Percentiles rank a stretch among this genome's conserved stretches.
phyloP scores from a whole-genome alignment of 257 asterid genomes.

The Salvia miltiorrhiza region DNA sequence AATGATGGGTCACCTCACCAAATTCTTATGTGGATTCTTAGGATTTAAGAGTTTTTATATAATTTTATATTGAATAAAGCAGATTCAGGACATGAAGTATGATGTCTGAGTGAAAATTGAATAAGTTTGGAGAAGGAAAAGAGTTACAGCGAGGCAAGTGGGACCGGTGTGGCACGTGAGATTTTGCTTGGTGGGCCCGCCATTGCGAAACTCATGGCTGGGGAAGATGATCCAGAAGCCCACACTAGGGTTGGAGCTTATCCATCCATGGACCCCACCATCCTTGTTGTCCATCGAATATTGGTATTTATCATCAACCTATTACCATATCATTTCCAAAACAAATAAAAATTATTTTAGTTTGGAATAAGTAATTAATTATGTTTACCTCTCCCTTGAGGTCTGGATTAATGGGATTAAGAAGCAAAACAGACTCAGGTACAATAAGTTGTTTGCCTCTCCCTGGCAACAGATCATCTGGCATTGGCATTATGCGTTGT shows the following conservation, averaged over 20 bases:
- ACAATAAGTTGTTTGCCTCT: constrained; percentile 52
- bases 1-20: too few relatives aligned
- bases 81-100: too few relatives aligned
- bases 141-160: constrained; percentile 48
- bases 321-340: background rate
- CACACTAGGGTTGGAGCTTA: constrained; percentile 44
- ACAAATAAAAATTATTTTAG: background rate
- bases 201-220: constrained; percentile 53
- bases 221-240: constrained; percentile 64
- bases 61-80: too few relatives aligned
- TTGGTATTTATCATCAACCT: constrained; percentile 64
- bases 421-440: constrained; percentile 53
- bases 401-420: constrained; percentile 55
- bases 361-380: background rate
- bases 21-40: too few relatives aligned
- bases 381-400: constrained; percentile 54
- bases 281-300: constrained; percentile 67
- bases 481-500: constrained; percentile 63
- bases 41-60: too few relatives aligned
- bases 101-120: too few relatives aligned
- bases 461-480: constrained; percentile 47
- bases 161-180: constrained; percentile 59
- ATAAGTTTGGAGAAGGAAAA: background rate
- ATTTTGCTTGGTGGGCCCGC: constrained; percentile 63
- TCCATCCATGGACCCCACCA: constrained; percentile 62